Evolutionary conservation across 1,284 basidiomycete genomes (phyloP), one percentile per base, ranked within the genome.

Genomic region (Sanghuangporus weigelae): DNA sequence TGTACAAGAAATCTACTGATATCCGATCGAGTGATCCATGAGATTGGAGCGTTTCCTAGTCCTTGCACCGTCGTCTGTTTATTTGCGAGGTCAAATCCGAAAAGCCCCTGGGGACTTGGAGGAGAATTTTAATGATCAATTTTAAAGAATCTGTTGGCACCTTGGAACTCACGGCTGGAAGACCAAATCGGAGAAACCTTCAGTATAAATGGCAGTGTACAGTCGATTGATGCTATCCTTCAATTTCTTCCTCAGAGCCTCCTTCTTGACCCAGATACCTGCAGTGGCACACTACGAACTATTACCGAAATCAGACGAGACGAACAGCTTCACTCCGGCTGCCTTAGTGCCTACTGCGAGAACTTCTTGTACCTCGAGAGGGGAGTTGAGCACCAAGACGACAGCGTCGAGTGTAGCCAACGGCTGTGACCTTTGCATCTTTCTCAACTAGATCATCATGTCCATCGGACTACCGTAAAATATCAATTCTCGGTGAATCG

Each of bases 281-380:
- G 69, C 69, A 50, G 67, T 70, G 5, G 67, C 65, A 4, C 69
- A 70, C 21, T 75, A 71, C 1, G 64, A 67, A 6, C 59, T 62
- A n/a, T 70, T 69, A 3, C 77, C 76, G n/a, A 71, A 77, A 61
- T 79, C 78, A 7, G 74, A 76, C 3, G 77, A 77, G 7, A 79
- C 70, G 59, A 79, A 78, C 50, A 76, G 56, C 62, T 73, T 71
- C 23, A 78, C 76, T 14, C 72, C 73, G 0, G 76, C 76, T 39
- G 67, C 69, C 67, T 76, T 77, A 42, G 76, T 73, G 7, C 77
- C 77, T 10, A 72, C 69, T 2, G 74, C 77, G 36, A 79, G 68
- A 1, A 68, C 62, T n/a, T 63, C 64, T 64, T 79, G 77, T 7
- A 64, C 57, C 6, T 63, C 60, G 23, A 79, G 67, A 6, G 68